A percentile compares a stretch with the other conserved stretches of the same genome.
Conservation (phyloP, 164 flowering plant species). For the Chloranthus sessilifolius region DNA sequence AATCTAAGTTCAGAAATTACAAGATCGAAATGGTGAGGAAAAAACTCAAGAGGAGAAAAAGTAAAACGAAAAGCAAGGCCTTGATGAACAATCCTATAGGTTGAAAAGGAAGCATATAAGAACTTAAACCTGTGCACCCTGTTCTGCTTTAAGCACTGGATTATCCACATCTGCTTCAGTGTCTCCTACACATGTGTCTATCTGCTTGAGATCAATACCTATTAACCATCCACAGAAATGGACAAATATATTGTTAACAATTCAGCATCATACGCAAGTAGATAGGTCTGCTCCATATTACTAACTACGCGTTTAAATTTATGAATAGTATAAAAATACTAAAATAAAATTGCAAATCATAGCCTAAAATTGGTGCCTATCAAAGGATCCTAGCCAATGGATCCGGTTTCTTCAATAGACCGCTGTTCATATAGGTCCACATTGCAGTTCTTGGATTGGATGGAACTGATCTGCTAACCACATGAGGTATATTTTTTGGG, state of each 20-base stretch:
- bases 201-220: slow-evolving; percentile 61
- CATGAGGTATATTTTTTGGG: no score
- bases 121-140: slow-evolving; percentile 59
- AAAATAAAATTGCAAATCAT: background rate
- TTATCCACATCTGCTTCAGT: slow-evolving; percentile 69
- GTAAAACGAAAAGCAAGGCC: no score
- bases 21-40: background rate
- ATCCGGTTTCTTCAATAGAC: background rate
- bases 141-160: slow-evolving; percentile 71
- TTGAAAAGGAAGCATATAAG: background rate
- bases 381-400: no score
- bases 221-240: background rate
- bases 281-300: no score
- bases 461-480: no score
- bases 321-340: background rate
- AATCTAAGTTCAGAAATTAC: slow-evolving; percentile 35
- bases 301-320: no score
- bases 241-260: background rate
- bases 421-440: no score
- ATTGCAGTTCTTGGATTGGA: no score
- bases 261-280: no score
- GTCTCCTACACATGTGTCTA: slow-evolving; percentile 71
- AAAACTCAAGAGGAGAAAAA: no score
- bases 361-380: no score
- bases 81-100: no score